Base-by-base conservation (phyloP, 2,329 filamentous ascomycete species). In the Penicillium sp. region DNA sequence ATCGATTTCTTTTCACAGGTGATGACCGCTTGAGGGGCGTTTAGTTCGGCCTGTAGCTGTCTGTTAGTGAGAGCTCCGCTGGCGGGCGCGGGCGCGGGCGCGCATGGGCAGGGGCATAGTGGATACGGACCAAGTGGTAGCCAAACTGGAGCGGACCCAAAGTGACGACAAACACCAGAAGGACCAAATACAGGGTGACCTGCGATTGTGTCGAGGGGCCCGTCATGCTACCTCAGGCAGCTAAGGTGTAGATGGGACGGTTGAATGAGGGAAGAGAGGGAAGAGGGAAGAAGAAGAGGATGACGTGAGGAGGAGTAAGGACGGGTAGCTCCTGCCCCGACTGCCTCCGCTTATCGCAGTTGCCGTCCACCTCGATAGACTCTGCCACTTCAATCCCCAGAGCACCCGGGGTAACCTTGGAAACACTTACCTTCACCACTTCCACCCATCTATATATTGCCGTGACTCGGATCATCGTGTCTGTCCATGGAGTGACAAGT, bases 121-220 rank as follows among this genome's bases (percentile, higher is more conserved):
- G n/a, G 49, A 37, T 24, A 66, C 76, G 67, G 81, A 94, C 91
- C 69, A 97, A 75, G 73, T 97, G 93, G 74, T 90, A 97, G 56
- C 94, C 94, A 69, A 97, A 99, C 66, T 97, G 91, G 37, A 97
- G 82, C 1, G 94, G 91, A 0, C 93, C 94, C 15, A 97, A 75
- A 0, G 91, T 95, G 36, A 89, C 84, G 52, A 92, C 80, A 54
- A 85, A 75, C 49, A 97, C 82, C 40, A 94, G 76, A 66, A 90
- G 84, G 65, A 94, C 68, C 63, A 97, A 84, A 73, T 91, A 96
- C 4, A 84, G 79, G 29, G 90, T 94, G 49, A 91, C 77, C 43
- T 49, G 62, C 7, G 62, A 65, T 44, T 41, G 61, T 46, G 53
- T 58, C 33, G 56, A 44, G 13, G 53, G 47, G 33, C 43, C 43